Evolutionary conservation across 371 early-diverging fungal species (phyloP).

Genomic region (Sanchytrium tribonematis): DNA sequence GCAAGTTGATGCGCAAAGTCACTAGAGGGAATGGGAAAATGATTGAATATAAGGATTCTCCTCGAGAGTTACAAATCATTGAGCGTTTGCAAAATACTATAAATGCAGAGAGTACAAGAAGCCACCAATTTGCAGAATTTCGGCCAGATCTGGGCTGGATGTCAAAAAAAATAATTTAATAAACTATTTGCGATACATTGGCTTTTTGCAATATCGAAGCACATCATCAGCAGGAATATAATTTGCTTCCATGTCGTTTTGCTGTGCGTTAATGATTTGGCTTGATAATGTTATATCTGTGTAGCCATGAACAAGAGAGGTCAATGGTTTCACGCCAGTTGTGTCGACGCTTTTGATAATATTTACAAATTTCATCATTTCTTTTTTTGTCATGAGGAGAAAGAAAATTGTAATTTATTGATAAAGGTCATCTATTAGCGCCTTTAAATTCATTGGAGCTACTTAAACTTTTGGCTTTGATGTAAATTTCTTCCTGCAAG

Average conservation of each 20-base stretch:
- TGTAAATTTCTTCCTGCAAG: no score
- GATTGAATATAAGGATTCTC: not conserved
- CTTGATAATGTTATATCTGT: not conserved
- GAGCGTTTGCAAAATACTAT: not conserved
- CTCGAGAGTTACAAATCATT: not conserved
- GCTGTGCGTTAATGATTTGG: not conserved
- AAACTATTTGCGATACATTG: not conserved
- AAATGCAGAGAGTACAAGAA: not conserved
- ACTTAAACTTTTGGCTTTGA: no score
- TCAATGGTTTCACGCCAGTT: not conserved
- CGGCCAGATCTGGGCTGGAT: not conserved
- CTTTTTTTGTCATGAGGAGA: conserved; percentile 1
- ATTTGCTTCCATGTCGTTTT: not conserved
- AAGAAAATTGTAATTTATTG: no score
- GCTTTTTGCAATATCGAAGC: not conserved
- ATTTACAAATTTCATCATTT: not conserved
- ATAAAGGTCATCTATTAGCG: no score
- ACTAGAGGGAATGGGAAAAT: not conserved
- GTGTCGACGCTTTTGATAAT: not conserved
- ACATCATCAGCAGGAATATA: not conserved
- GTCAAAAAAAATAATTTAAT: not conserved
- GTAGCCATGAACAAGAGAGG: not conserved
- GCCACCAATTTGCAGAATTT: not conserved
- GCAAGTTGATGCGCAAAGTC: not conserved
- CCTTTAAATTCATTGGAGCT: no score